Base-by-base conservation (phyloP, 306 rosid genomes). In the Hippophae rhamnoides region DNA sequence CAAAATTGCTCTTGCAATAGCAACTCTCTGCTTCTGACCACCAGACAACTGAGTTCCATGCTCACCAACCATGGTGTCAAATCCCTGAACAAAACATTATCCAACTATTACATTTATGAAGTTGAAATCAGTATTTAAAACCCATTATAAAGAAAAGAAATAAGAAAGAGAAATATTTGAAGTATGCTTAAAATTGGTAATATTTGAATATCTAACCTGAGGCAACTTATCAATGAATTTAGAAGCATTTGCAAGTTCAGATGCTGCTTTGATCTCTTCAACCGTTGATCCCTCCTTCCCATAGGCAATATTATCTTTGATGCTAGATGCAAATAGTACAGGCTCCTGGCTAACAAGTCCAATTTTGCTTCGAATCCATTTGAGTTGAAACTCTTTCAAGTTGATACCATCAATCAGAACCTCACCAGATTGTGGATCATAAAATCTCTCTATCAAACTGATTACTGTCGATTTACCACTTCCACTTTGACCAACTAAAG, bases 41-140 rank as follows among this genome's bases (percentile, higher is more conserved):
- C 90, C 90, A 27, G 86, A 84, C 54, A 84, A 73, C 64, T 81
- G 90, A 27, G 82, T 78, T 73, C 90, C 90, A 64, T 78, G 87
- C 70, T 81, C 90, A 41, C 90, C 90, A 61, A 78, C 87, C 84
- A 84, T 67, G 42, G 90, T 84, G 42, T 81, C 81, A 13, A 81
- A 72, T 23, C 86, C 90, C 90, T 84, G 8, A 40, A 64, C 3
- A 49, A 5, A 8, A 49, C 12, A 49, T 5, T 6, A 3, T 6
- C n/a, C 14, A 6, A 6, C 2, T 12, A 5, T 49, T 49, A 6
- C 12, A 12, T 12, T 11, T 2, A 7, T 14, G 48, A 42, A 49
- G 9, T 2, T 13, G 42, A 23, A 46, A 46, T 5, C 12, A 44
- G 10, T 5, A 46, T 2, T 44, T 43, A 3, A 18, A 43, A 6